Evolutionary conservation across 1,284 basidiomycete species (phyloP), one percentile per base, ranked within the genome.

Genomic region (Boletellus deceptivus): DNA sequence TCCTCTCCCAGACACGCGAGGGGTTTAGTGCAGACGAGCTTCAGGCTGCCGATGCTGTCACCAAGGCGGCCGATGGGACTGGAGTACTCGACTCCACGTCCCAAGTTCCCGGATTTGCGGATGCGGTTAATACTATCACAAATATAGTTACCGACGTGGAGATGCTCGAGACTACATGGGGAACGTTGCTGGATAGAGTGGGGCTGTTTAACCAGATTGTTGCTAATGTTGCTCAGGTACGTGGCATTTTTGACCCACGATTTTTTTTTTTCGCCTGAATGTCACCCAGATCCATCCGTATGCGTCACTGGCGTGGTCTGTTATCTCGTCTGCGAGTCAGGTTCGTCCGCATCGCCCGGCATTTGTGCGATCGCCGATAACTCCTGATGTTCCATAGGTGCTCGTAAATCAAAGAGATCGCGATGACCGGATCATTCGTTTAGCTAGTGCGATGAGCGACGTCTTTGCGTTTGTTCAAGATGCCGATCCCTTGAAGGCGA

Each of bases 341-440:
- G 55, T 46, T 10, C 27, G 46, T 24, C 14, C 16, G n/a, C 4
- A 4, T 18, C 5, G 3, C 3, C 36, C 16, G 2, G n/a, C 18
- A 16, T 36, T 38, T 17, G 3, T 10, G 9, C 2, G 3, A 18
- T 22, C 3, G 6, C 16, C 35, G 17, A 46, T 31, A 3, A 16
- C 9, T 13, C 14, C 3, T 4, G 2, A 33, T 40, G n/a, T 4
- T 14, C n/a, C 14, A n/a, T 25, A 55, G 54, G 36, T 46, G 7
- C 36, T 53, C 13, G 8, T 55, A 1, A 33, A 45, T 4, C 46
- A 55, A 18, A 27, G 46, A 24, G 10, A 35, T 20, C 14, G 36
- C 1, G 37, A 55, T 17, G 34, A 43, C 5, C 17, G 18, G 9
- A 17, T 37, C 13, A 17, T 43, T n/a, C 34, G 25, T 17, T 24